Percentiles rank a stretch among this genome's conserved stretches.
phyloP scores from a whole-genome alignment of 371 early-diverging fungal species.

The Mucor irregularis region DNA sequence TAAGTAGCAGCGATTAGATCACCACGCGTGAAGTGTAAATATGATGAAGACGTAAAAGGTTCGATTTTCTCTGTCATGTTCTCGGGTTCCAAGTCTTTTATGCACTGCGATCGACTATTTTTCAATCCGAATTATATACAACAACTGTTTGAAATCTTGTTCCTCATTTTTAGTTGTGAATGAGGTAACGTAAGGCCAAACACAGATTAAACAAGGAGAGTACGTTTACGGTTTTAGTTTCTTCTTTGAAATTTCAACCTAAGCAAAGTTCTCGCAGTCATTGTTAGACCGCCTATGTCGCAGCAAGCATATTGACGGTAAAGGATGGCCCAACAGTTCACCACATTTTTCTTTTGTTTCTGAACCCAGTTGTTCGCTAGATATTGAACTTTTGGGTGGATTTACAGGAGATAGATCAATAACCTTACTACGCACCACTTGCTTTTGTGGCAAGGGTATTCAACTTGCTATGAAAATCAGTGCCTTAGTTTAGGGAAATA shows the following conservation, averaged over 20 bases:
- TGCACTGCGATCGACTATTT: background rate
- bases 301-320: conserved; percentile 31
- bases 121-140: background rate
- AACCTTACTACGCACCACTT: background rate
- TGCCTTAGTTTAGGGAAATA: too few relatives aligned
- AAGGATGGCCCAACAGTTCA: conserved; percentile 46
- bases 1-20: too few relatives aligned
- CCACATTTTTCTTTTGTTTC: background rate
- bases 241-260: too few relatives aligned
- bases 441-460: background rate
- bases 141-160: conserved; percentile 52
- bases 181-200: conserved; percentile 51
- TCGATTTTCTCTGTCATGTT: conserved; percentile 17
- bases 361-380: conserved; percentile 29
- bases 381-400: conserved; percentile 23
- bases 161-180: conserved; percentile 30
- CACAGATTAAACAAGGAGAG: conserved; percentile 32
- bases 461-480: too few relatives aligned
- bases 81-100: conserved; percentile 8
- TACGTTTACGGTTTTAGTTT: background rate
- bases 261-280: conserved; percentile 18
- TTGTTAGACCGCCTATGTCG: conserved; percentile 40
- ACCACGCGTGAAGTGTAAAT: background rate
- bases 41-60: conserved; percentile 48
- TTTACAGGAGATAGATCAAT: conserved; percentile 23